Evolutionary conservation across 2,329 filamentous ascomycete genomes (phyloP).

Genomic region (Sarocladiaceae sp.): DNA sequence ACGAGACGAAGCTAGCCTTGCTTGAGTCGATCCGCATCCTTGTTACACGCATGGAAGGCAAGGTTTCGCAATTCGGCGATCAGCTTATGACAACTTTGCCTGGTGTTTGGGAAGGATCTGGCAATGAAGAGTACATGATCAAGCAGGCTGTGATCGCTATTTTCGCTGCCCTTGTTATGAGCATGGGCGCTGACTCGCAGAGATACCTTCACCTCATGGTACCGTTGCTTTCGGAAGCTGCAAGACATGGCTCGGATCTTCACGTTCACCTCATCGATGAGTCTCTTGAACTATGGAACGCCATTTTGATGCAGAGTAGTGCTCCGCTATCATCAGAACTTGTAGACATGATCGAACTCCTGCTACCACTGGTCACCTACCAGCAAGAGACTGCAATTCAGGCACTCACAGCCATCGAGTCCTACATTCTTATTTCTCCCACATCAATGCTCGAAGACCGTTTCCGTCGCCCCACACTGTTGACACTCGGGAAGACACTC

Average conservation of each 20-base stretch:
- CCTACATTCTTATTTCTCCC: constrained; percentile 67
- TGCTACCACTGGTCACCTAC: constrained; percentile 63
- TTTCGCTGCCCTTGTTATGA: constrained; percentile 77
- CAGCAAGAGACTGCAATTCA: constrained; percentile 59
- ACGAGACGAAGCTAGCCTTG: constrained; percentile 87
- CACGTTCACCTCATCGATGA: constrained; percentile 87
- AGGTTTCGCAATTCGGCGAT: constrained; percentile 66
- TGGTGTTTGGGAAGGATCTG: constrained; percentile 77
- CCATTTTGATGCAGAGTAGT: constrained; percentile 64
- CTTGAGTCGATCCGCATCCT: constrained; percentile 80
- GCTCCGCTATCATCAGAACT: constrained; percentile 58
- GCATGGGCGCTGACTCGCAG: constrained; percentile 74
- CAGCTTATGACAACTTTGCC: constrained; percentile 79
- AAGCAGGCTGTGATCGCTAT: constrained; percentile 91
- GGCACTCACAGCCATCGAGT: constrained; percentile 62
- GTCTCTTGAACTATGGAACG: constrained; percentile 82
- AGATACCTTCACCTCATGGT: constrained; percentile 77
- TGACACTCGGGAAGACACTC: constrained; percentile 44
- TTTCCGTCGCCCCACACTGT: constrained; percentile 46
- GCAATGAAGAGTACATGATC: constrained; percentile 78
- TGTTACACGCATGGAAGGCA: constrained; percentile 75
- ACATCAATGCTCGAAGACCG: constrained; percentile 58
- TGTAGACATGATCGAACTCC: constrained; percentile 56
- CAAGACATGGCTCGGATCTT: constrained; percentile 69
- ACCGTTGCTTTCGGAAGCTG: constrained; percentile 76